phyloP scores from a whole-genome alignment of 2,329 filamentous ascomycete species.

The Cytospora piceicola region DNA sequence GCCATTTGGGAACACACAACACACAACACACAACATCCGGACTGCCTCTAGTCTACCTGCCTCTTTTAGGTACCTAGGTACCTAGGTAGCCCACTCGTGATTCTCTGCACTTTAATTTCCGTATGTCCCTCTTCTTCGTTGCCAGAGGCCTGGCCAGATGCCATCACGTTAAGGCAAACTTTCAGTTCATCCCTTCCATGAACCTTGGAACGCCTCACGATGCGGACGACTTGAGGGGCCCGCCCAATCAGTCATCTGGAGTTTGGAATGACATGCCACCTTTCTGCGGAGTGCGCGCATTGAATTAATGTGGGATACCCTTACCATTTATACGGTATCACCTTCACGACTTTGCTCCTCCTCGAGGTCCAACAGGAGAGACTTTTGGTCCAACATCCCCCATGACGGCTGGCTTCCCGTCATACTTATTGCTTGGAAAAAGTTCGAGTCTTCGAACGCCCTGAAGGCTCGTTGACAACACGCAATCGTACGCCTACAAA shows the following conservation, averaged over 20 bases:
- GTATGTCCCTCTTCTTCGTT: not conserved
- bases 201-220: conserved; percentile 9
- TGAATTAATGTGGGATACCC: conserved; percentile 10
- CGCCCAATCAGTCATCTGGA: conserved; percentile 2
- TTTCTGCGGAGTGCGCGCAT: conserved; percentile 5
- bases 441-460: no score
- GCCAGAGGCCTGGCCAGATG: not conserved
- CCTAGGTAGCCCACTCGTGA: no score
- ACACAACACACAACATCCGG: not conserved
- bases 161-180: conserved; percentile 5
- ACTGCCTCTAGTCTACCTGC: not conserved
- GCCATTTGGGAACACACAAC: not conserved
- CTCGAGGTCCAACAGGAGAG: not conserved
- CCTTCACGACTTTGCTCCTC: not conserved
- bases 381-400: not conserved
- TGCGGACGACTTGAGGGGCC: not conserved
- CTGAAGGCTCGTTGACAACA: not conserved
- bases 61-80: not conserved
- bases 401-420: not conserved
- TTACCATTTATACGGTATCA: not conserved
- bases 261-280: conserved; percentile 14
- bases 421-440: no score
- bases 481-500: not conserved
- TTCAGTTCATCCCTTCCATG: conserved; percentile 1
- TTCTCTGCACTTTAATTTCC: no score